These are phyloP conservation scores for Dactylellina leptospora DNA, from an alignment of 2,329 filamentous ascomycete species.

Conservation along the genomic window DNA sequence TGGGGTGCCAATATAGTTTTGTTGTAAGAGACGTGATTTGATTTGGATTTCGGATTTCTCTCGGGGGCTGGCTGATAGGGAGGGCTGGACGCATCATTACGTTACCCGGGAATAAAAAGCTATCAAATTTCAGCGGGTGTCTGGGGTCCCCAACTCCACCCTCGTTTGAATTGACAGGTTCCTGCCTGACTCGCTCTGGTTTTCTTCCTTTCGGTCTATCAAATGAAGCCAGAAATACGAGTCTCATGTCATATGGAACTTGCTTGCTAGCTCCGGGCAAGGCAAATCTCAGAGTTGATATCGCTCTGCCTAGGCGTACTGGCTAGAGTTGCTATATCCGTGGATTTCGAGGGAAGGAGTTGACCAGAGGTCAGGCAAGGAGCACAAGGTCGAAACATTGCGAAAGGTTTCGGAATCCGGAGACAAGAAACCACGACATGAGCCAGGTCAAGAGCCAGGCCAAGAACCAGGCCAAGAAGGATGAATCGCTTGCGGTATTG, in stretches of 20 bases:
- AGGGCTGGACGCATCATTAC: slow-evolving; percentile 30
- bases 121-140: slow-evolving; percentile 19
- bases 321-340: slow-evolving; percentile 10
- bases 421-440: too few species aligned
- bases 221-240: slow-evolving; percentile 23
- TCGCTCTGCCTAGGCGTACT: slow-evolving; percentile 26
- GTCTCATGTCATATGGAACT: slow-evolving; percentile 35
- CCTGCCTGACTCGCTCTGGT: slow-evolving; percentile 12
- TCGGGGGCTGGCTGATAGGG: not conserved
- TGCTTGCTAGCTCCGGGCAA: slow-evolving; percentile 7
- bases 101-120: slow-evolving; percentile 43
- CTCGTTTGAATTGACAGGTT: slow-evolving; percentile 25
- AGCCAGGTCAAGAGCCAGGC: too few species aligned
- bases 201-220: not conserved
- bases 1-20: not conserved
- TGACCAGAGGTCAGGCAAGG: not conserved
- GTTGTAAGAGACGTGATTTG: slow-evolving; percentile 9
- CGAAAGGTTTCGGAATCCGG: slow-evolving; percentile 8
- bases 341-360: too few species aligned
- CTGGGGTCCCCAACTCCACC: slow-evolving; percentile 24
- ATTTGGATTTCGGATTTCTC: not conserved
- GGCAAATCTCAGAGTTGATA: slow-evolving; percentile 15
- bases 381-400: not conserved
- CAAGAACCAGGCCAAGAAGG: slow-evolving; percentile 6
- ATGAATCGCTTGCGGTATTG: not conserved